phyloP scores from a whole-genome alignment of 2,329 filamentous ascomycete genomes.

The Trichoderma sp. region DNA sequence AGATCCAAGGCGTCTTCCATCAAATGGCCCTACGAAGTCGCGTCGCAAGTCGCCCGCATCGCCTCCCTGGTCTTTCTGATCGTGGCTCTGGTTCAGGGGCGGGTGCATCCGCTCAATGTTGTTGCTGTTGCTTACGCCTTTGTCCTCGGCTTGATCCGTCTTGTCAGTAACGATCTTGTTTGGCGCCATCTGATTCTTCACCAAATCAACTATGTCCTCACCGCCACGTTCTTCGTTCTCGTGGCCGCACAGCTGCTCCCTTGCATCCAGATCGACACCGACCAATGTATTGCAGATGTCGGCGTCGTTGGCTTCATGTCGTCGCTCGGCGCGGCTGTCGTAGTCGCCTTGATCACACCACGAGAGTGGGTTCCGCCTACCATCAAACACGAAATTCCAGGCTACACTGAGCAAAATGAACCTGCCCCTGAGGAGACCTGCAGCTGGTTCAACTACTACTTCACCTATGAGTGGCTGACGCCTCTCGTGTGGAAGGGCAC shows the following conservation, averaged over 20 bases:
- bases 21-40: slow-evolving; percentile 48
- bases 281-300: slow-evolving; percentile 36
- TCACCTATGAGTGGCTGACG: slow-evolving; percentile 55
- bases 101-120: slow-evolving; percentile 44
- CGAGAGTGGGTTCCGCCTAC: slow-evolving; percentile 54
- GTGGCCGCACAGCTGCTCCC: slow-evolving; percentile 46
- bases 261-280: slow-evolving; percentile 45
- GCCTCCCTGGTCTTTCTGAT: slow-evolving; percentile 46
- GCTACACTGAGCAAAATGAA: slow-evolving; percentile 42
- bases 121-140: slow-evolving; percentile 46
- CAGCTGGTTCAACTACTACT: slow-evolving; percentile 56
- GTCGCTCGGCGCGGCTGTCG: slow-evolving; percentile 43
- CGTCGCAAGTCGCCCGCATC: slow-evolving; percentile 46
- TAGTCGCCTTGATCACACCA: slow-evolving; percentile 50
- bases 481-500: slow-evolving; percentile 53
- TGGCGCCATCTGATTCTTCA: slow-evolving; percentile 53
- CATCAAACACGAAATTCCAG: slow-evolving; percentile 44
- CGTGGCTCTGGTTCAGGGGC: slow-evolving; percentile 41
- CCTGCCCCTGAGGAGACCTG: slow-evolving; percentile 56
- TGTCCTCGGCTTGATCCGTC: slow-evolving; percentile 48
- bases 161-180: slow-evolving; percentile 43
- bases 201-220: slow-evolving; percentile 52
- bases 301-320: slow-evolving; percentile 42
- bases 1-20: slow-evolving; percentile 45
- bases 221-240: slow-evolving; percentile 43